phyloP scores from a whole-genome alignment of 257 asterid species.

The Coffea canephora region DNA sequence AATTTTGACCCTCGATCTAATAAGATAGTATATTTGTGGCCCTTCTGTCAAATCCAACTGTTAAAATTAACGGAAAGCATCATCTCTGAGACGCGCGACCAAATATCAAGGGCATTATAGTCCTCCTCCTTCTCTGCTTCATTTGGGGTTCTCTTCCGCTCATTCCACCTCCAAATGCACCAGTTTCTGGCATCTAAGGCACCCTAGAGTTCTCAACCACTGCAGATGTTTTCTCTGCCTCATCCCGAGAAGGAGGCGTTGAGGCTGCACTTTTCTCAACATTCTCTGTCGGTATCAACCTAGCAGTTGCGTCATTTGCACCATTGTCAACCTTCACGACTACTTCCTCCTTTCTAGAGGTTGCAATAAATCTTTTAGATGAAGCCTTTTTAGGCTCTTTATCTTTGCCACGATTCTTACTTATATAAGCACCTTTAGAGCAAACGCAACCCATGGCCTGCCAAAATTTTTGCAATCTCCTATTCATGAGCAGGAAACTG shows the following conservation, averaged over 20 bases:
- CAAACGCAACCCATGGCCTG: slow-evolving; percentile 76
- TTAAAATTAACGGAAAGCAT: too few species aligned
- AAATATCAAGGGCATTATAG: too few species aligned
- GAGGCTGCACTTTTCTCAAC: slow-evolving; percentile 60
- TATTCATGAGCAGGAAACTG: slow-evolving; percentile 47
- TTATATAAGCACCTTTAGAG: slow-evolving; percentile 53
- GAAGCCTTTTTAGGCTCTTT: slow-evolving; percentile 50
- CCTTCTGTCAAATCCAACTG: too few species aligned
- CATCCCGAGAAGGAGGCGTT: slow-evolving; percentile 52
- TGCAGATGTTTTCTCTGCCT: slow-evolving; percentile 40
- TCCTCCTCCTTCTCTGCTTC: too few species aligned
- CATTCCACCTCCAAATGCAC: slow-evolving; percentile 22
- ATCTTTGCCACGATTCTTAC: slow-evolving; percentile 37
- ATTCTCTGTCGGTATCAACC: slow-evolving; percentile 55
- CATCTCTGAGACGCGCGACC: too few species aligned
- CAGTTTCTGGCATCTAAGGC: slow-evolving; percentile 29
- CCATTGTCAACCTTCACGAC: slow-evolving; percentile 56
- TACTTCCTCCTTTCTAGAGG: slow-evolving; percentile 53
- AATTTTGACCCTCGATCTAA: too few species aligned
- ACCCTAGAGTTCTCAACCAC: slow-evolving; percentile 39
- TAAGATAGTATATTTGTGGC: too few species aligned
- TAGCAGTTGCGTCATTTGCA: slow-evolving; percentile 53
- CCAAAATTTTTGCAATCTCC: slow-evolving; percentile 37
- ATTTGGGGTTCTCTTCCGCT: slow-evolving; percentile 52
- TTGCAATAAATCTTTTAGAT: slow-evolving; percentile 44